Evolutionary conservation across 306 rosid genomes (phyloP).

Genomic region (Herpetospermum pedunculosum): DNA sequence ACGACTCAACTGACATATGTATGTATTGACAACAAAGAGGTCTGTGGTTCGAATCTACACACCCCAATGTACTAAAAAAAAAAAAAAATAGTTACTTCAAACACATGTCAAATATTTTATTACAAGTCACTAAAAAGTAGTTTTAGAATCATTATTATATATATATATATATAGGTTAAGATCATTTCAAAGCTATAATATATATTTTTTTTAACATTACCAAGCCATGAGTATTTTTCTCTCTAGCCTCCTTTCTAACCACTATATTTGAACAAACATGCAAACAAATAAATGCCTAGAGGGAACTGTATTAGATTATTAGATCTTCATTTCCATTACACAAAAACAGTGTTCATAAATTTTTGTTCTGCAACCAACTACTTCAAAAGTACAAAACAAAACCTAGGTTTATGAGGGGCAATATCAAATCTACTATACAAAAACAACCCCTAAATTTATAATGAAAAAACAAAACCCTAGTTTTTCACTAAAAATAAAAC

Average conservation of each 20-base stretch:
- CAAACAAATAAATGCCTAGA: background rate
- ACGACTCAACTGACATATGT: too few species aligned
- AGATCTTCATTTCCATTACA: background rate
- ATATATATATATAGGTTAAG: too few species aligned
- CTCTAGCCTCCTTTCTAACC: background rate
- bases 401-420: background rate
- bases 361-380: background rate
- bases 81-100: too few species aligned
- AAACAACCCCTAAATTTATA: background rate
- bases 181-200: too few species aligned
- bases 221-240: background rate
- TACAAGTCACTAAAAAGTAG: background rate
- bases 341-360: background rate
- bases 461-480: background rate
- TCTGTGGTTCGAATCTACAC: too few species aligned
- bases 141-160: background rate
- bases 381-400: background rate
- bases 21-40: too few species aligned
- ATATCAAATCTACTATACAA: background rate
- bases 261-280: background rate
- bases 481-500: too few species aligned
- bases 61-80: too few species aligned
- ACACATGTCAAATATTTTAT: background rate
- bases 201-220: background rate
- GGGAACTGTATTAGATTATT: background rate